These are phyloP conservation scores for Backusella luteola DNA, from an alignment of 192 early-diverging fungal species.

Conservation along the genomic window DNA sequence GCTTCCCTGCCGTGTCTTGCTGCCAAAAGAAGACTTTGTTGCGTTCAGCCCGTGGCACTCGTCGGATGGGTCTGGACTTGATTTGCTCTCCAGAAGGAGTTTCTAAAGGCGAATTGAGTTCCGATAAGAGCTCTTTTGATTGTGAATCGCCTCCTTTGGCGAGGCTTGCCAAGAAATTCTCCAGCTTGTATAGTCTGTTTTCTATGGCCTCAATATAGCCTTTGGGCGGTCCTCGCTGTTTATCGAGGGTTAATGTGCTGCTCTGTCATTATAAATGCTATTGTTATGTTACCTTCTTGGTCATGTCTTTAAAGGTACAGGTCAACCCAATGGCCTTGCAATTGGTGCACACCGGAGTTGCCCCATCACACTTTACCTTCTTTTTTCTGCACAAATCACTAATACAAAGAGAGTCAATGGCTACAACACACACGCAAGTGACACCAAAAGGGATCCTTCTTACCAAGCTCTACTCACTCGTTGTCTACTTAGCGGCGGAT, in stretches of 20 bases:
- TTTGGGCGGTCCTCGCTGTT: slow-evolving; percentile 75
- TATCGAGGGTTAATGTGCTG: too few species aligned
- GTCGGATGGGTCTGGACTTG: slow-evolving; percentile 13
- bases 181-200: slow-evolving; percentile 65
- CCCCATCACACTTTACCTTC: slow-evolving; percentile 82
- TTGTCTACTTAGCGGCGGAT: slow-evolving; percentile 14
- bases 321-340: slow-evolving; percentile 61
- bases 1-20: slow-evolving; percentile 3
- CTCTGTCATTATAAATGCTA: too few species aligned
- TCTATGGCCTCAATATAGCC: slow-evolving; percentile 87
- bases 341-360: slow-evolving; percentile 67
- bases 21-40: slow-evolving; percentile 25
- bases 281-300: slow-evolving; percentile 22
- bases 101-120: slow-evolving; percentile 38
- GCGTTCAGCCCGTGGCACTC: not conserved
- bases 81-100: slow-evolving; percentile 36
- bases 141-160: slow-evolving; percentile 47
- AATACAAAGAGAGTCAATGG: not conserved
- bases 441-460: not conserved
- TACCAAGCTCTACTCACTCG: slow-evolving; percentile 39
- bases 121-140: slow-evolving; percentile 28
- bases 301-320: slow-evolving; percentile 62
- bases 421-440: not conserved
- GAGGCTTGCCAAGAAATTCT: slow-evolving; percentile 62
- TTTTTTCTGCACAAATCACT: slow-evolving; percentile 78